These are phyloP conservation scores for Colletotrichum higginsianum DNA, from an alignment of 2,329 filamentous ascomycete genomes.

Conservation along the genomic window DNA sequence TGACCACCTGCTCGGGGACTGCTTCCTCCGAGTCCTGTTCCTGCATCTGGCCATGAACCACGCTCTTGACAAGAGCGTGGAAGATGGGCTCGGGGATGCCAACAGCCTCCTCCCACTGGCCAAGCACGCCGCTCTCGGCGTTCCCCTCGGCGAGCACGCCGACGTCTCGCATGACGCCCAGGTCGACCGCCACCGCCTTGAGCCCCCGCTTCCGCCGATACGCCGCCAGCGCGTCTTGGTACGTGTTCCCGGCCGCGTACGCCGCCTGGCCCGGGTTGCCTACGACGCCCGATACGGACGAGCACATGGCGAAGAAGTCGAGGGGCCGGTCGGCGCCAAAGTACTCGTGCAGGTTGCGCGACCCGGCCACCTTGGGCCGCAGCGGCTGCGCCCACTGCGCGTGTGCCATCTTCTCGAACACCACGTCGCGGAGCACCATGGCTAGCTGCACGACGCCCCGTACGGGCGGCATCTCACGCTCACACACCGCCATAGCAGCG, in stretches of 20 bases:
- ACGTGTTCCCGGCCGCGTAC: constrained; percentile 58
- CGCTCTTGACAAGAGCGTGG: too few species aligned
- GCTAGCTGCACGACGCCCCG: constrained; percentile 41
- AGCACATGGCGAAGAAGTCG: constrained; percentile 52
- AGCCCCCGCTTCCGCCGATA: constrained; percentile 48
- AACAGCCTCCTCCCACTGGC: too few species aligned
- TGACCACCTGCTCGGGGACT: too few species aligned
- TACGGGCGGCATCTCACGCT: constrained; percentile 44
- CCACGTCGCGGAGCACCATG: constrained; percentile 41
- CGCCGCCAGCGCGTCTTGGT: constrained; percentile 57
- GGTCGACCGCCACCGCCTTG: constrained; percentile 55
- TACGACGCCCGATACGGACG: constrained; percentile 49
- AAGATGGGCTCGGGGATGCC: too few species aligned
- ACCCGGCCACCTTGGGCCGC: constrained; percentile 52
- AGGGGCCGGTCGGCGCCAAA: constrained; percentile 33
- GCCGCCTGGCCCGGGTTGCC: constrained; percentile 55
- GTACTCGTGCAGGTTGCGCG: constrained; percentile 52
- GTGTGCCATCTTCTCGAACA: constrained; percentile 49
- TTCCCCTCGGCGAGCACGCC: too few species aligned
- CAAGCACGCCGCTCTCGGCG: too few species aligned
- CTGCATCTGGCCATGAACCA: too few species aligned
- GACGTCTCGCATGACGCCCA: constrained; percentile 43
- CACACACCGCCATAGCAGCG: constrained; percentile 6
- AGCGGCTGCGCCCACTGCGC: constrained; percentile 45
- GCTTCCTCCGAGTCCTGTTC: too few species aligned